Evolutionary conservation across 1,139 yeast genomes (phyloP).

Genomic region (Lodderomyces margitis): DNA sequence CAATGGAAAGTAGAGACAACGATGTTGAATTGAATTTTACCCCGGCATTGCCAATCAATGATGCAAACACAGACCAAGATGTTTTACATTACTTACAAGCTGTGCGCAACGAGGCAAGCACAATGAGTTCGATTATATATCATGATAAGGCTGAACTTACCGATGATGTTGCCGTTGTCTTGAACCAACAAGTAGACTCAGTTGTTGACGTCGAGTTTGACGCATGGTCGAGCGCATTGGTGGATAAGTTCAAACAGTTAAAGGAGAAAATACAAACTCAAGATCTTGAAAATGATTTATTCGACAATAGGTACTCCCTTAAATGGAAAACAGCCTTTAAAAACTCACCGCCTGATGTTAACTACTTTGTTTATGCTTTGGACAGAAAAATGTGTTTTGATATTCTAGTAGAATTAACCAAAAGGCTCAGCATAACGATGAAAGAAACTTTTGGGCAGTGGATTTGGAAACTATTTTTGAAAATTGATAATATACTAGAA

Average conservation of each 20-base stretch:
- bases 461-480: slow-evolving; percentile 36
- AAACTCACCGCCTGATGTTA: slow-evolving; percentile 27
- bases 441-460: slow-evolving; percentile 34
- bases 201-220: not conserved
- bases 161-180: not conserved
- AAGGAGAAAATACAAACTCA: slow-evolving; percentile 5
- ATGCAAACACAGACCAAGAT: slow-evolving; percentile 13
- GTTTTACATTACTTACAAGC: slow-evolving; percentile 27
- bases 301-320: not conserved
- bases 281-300: not conserved
- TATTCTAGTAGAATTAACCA: slow-evolving; percentile 34
- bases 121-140: not conserved
- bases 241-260: slow-evolving; percentile 7
- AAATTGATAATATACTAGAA: slow-evolving; percentile 36
- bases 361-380: slow-evolving; percentile 20
- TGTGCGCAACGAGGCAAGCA: slow-evolving; percentile 34
- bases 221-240: slow-evolving; percentile 9
- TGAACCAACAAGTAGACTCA: not conserved
- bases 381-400: slow-evolving; percentile 36
- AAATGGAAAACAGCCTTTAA: slow-evolving; percentile 4
- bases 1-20: not conserved
- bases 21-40: slow-evolving; percentile 12
- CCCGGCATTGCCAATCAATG: slow-evolving; percentile 23
- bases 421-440: slow-evolving; percentile 36
- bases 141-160: slow-evolving; percentile 16